A percentile compares a stretch with the other conserved stretches of the same genome.
These are phyloP conservation scores for Phytopythium oedochilum DNA, from an alignment of 352 stramenopile genomes.

Conservation along the genomic window DNA sequence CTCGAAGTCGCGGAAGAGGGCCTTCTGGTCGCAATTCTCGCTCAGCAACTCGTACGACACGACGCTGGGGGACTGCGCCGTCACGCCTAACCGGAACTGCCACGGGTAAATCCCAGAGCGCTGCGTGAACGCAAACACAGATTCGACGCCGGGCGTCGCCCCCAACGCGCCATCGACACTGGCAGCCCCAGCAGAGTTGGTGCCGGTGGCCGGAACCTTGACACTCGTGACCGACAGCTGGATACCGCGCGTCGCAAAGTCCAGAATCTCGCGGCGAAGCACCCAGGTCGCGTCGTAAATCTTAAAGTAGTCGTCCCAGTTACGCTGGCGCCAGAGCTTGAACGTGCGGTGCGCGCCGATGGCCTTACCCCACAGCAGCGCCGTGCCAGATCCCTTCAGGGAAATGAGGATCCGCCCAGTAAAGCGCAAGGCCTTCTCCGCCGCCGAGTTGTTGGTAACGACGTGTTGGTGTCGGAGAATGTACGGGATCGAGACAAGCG, in stretches of 20 bases:
- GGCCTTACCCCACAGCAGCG: constrained; percentile 64
- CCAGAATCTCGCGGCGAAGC: constrained; percentile 74
- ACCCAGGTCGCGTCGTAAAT: constrained; percentile 84
- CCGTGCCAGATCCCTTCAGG: constrained; percentile 57
- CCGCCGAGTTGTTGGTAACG: constrained; percentile 41
- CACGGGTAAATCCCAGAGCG: constrained; percentile 62
- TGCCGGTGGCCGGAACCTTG: constrained; percentile 27
- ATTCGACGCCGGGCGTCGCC: constrained; percentile 22
- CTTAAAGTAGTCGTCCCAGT: constrained; percentile 86
- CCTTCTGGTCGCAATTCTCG: constrained; percentile 49
- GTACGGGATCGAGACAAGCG: constrained; percentile 62
- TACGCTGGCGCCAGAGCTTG: constrained; percentile 67
- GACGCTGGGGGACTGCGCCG: constrained; percentile 43
- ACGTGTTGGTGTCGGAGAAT: constrained; percentile 54
- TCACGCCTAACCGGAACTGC: constrained; percentile 41
- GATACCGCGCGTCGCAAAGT: constrained; percentile 80
- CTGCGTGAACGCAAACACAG: constrained; percentile 66
- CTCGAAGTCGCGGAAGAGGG: constrained; percentile 83
- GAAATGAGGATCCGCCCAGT: constrained; percentile 58
- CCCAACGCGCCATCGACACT: constrained; percentile 2
- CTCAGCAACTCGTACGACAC: constrained; percentile 72
- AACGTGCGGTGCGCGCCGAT: constrained; percentile 63
- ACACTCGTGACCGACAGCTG: constrained; percentile 41
- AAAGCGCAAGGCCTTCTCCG: constrained; percentile 63
- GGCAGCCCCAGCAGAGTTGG: constrained; percentile 6